A percentile compares a stretch with the other conserved stretches of the same genome.
These are phyloP conservation scores for maize (Zea mays) DNA, from an alignment of 176 grass and related monocot genomes.

Conservation along the genomic window DNA sequence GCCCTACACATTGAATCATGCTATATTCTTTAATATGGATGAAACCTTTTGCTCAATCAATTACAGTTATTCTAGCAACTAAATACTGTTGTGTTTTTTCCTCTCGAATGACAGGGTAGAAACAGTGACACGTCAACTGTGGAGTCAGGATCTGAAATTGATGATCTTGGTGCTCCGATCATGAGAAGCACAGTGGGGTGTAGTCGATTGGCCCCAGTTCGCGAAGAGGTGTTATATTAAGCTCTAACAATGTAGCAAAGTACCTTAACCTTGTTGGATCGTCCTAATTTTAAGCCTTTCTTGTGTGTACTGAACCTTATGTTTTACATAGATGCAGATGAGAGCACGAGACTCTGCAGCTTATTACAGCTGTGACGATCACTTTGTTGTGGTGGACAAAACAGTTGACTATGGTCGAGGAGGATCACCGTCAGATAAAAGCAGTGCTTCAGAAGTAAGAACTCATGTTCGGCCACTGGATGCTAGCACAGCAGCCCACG, in stretches of 20 bases:
- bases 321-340: conserved; percentile 61
- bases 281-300: conserved; percentile 1
- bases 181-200: conserved; percentile 55
- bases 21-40: conserved; percentile 9
- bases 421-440: conserved; percentile 51
- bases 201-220: conserved; percentile 83
- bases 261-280: conserved; percentile 3
- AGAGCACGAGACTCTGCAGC: conserved; percentile 81
- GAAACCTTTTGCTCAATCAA: neutral
- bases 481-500: conserved; percentile 18
- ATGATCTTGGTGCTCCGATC: conserved; percentile 77
- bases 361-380: conserved; percentile 97
- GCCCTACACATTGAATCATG: neutral
- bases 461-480: conserved; percentile 14
- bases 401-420: conserved; percentile 77
- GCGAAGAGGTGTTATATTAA: conserved; percentile 66
- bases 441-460: conserved; percentile 40
- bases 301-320: conserved; percentile 16
- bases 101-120: conserved; percentile 61
- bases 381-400: conserved; percentile 97
- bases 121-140: conserved; percentile 76
- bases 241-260: neutral
- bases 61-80: neutral
- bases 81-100: neutral
- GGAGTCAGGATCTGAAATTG: conserved; percentile 86